A percentile compares a stretch with the other conserved stretches of the same genome.
Evolutionary conservation across 768 basidiomycete species (phyloP).

Genomic region (Tephrocybe sp.): DNA sequence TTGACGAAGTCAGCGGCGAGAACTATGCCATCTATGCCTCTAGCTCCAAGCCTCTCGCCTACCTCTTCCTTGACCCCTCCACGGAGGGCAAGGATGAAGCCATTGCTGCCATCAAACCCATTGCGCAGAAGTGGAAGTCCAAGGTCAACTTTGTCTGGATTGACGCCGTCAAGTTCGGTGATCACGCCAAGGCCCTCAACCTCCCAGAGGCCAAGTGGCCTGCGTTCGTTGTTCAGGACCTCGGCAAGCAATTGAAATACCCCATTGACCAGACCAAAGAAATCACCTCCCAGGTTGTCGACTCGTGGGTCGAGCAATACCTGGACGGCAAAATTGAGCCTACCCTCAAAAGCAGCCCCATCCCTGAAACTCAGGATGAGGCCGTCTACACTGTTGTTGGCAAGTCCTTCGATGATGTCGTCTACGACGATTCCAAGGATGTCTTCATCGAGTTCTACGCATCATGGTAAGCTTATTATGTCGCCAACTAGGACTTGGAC

Average conservation of each 20-base stretch:
- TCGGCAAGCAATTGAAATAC: conserved; percentile 83
- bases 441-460: conserved; percentile 98
- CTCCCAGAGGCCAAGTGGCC: conserved; percentile 87
- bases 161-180: conserved; percentile 91
- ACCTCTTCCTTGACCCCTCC: conserved; percentile 88
- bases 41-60: conserved; percentile 86
- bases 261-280: conserved; percentile 73
- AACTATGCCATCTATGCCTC: conserved; percentile 86
- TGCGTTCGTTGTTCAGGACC: conserved; percentile 88
- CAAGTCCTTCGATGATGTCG: conserved; percentile 84
- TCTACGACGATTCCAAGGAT: conserved; percentile 86
- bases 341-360: conserved; percentile 84
- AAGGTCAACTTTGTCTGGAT: conserved; percentile 98
- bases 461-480: conserved; percentile 71
- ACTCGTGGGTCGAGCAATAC: conserved; percentile 61
- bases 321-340: conserved; percentile 73
- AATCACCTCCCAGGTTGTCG: conserved; percentile 53
- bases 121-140: conserved; percentile 80
- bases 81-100: conserved; percentile 60
- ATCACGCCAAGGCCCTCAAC: conserved; percentile 95
- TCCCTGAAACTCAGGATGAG: conserved; percentile 82
- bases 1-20: conserved; percentile 92
- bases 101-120: conserved; percentile 65
- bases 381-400: conserved; percentile 82
- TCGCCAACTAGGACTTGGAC: not conserved